A percentile compares a stretch with the other conserved stretches of the same genome.
Evolutionary conservation across 176 grass and related monocot species (phyloP).

Genomic region (Eleusine coracana): DNA sequence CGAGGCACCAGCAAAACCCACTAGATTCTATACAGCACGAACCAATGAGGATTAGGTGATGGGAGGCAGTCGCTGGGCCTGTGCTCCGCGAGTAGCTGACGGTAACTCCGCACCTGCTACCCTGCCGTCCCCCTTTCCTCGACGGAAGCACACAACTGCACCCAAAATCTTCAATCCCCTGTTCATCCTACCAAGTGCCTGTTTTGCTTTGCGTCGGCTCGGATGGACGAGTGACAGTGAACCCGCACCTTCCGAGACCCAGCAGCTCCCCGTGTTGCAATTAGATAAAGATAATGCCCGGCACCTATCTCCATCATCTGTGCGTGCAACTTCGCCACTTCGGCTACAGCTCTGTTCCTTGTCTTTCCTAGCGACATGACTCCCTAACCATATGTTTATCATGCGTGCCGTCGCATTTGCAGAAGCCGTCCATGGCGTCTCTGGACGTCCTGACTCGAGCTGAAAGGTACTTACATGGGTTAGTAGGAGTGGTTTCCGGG

Average conservation of each 20-base stretch:
- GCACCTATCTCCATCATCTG: not conserved
- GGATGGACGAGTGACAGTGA: conserved; percentile 2
- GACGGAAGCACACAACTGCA: not conserved
- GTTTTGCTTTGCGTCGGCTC: not conserved
- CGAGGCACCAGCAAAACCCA: not conserved
- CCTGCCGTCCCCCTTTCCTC: not conserved
- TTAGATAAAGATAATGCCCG: not conserved
- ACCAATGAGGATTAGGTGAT: not conserved
- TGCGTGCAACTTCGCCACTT: not conserved
- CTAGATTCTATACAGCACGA: not conserved
- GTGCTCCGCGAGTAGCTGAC: not conserved
- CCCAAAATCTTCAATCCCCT: not conserved
- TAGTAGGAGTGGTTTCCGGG: not conserved
- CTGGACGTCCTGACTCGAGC: not conserved
- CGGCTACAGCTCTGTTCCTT: not conserved
- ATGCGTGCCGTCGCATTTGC: not conserved
- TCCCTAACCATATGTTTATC: conserved; percentile 22
- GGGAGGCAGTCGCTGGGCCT: conserved; percentile 9
- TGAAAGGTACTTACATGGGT: too few species aligned
- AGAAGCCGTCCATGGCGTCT: not conserved
- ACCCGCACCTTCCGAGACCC: not conserved
- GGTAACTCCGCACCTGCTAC: conserved; percentile 17
- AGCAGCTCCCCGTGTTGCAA: not conserved
- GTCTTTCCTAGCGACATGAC: conserved; percentile 27
- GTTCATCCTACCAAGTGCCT: not conserved